Conservation (phyloP, 2,329 filamentous ascomycete genomes). For the Aspergillus sp. region DNA sequence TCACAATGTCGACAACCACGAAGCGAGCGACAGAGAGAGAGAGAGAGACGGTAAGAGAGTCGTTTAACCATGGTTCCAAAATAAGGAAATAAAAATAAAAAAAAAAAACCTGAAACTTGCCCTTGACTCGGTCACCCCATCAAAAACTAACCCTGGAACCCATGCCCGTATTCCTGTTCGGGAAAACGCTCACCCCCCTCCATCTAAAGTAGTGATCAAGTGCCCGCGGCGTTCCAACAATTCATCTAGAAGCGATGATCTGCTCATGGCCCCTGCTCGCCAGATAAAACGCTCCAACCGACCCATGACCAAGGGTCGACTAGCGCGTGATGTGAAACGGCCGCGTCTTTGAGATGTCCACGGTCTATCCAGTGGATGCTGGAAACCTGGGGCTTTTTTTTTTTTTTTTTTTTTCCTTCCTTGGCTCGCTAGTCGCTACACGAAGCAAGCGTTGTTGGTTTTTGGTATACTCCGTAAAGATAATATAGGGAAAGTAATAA, state of each 20-base stretch:
- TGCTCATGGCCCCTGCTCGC: slow-evolving; percentile 12
- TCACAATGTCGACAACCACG: neutral
- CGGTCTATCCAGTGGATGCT: neutral
- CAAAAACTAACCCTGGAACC: neutral
- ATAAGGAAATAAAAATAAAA: neutral
- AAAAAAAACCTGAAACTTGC: neutral
- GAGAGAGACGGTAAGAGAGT: too few relatives aligned
- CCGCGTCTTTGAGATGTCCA: slow-evolving; percentile 4
- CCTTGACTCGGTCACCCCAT: neutral
- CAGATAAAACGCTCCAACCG: slow-evolving; percentile 8
- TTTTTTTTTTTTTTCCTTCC: neutral
- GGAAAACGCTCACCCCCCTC: slow-evolving; percentile 4
- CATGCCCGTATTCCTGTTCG: neutral
- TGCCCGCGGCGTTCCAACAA: neutral
- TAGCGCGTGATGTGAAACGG: slow-evolving; percentile 16
- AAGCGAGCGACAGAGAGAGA: neutral
- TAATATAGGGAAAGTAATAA: neutral
- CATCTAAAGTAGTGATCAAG: too few relatives aligned
- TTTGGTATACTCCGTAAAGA: neutral
- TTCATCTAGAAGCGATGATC: slow-evolving; percentile 2
- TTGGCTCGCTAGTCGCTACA: neutral
- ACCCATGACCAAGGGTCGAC: slow-evolving; percentile 11
- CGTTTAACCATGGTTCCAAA: neutral
- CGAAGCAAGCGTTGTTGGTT: neutral
- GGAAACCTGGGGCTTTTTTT: neutral